Conservation (phyloP, 2,329 filamentous ascomycete genomes). For the Microsporum canis region DNA sequence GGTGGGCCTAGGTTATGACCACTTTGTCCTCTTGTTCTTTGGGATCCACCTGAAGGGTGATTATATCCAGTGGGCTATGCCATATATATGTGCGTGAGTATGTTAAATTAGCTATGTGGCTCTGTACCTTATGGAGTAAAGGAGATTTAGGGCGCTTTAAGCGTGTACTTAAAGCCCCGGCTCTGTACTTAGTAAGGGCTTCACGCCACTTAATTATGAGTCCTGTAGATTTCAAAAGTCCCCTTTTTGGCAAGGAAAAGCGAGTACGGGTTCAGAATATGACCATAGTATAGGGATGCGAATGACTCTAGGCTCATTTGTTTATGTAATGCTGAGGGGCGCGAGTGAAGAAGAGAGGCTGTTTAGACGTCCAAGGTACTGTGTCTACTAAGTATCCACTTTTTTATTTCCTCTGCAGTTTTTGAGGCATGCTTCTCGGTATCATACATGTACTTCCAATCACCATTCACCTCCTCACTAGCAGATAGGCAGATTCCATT, state of each 20-base stretch:
- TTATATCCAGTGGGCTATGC: too few relatives aligned
- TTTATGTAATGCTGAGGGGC: not conserved
- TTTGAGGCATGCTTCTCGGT: not conserved
- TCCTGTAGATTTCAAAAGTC: not conserved
- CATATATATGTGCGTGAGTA: too few relatives aligned
- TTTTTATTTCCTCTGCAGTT: not conserved
- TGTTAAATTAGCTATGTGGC: too few relatives aligned
- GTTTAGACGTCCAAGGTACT: not conserved
- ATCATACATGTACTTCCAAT: not conserved
- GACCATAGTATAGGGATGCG: not conserved
- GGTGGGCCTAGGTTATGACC: too few relatives aligned
- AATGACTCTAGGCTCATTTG: not conserved
- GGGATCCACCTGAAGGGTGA: too few relatives aligned
- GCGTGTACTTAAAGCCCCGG: not conserved
- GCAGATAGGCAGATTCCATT: too few relatives aligned
- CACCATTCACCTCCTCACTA: not conserved
- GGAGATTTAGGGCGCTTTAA: too few relatives aligned
- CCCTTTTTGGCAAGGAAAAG: not conserved
- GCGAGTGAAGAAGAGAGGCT: too few relatives aligned
- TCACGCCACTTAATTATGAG: not conserved
- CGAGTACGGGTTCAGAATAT: not conserved
- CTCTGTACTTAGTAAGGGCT: not conserved
- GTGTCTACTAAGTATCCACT: not conserved
- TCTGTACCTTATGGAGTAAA: too few relatives aligned
- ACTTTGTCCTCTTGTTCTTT: too few relatives aligned